These are phyloP conservation scores for Gloeopeniophorella convolvens DNA, from an alignment of 768 basidiomycete species.

Conservation along the genomic window DNA sequence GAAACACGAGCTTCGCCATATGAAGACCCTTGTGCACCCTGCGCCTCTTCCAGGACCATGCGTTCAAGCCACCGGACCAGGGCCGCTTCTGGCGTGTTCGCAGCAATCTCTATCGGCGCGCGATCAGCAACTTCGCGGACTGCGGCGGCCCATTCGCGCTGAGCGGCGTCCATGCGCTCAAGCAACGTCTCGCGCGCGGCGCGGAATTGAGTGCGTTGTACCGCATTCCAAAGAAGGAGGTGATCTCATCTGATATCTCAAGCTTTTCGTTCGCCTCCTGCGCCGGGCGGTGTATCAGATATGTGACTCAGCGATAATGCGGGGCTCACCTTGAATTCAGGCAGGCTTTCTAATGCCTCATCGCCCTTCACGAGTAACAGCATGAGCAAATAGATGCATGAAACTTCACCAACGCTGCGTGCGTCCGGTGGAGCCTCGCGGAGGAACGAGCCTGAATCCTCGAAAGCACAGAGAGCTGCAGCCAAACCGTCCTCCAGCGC, in stretches of 20 bases:
- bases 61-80: slow-evolving; percentile 53
- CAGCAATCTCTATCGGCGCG: slow-evolving; percentile 30
- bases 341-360: slow-evolving; percentile 41
- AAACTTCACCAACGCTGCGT: slow-evolving; percentile 50
- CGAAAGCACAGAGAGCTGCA: slow-evolving; percentile 51
- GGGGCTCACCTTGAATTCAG: slow-evolving; percentile 42
- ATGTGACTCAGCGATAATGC: background rate
- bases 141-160: slow-evolving; percentile 41
- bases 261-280: slow-evolving; percentile 37
- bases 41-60: slow-evolving; percentile 36
- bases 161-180: slow-evolving; percentile 37
- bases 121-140: slow-evolving; percentile 34
- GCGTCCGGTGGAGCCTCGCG: slow-evolving; percentile 55
- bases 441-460: slow-evolving; percentile 53
- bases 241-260: slow-evolving; percentile 47
- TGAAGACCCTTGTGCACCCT: too few species aligned
- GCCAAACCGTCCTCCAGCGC: slow-evolving; percentile 57
- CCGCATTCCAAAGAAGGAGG: slow-evolving; percentile 37
- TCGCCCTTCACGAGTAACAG: slow-evolving; percentile 46
- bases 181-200: slow-evolving; percentile 49
- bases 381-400: slow-evolving; percentile 54
- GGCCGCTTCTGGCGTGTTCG: slow-evolving; percentile 52
- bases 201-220: slow-evolving; percentile 48
- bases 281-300: slow-evolving; percentile 1
- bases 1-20: too few species aligned